Evolutionary conservation across 306 rosid species (phyloP).

Genomic region (Malus asiatica): DNA sequence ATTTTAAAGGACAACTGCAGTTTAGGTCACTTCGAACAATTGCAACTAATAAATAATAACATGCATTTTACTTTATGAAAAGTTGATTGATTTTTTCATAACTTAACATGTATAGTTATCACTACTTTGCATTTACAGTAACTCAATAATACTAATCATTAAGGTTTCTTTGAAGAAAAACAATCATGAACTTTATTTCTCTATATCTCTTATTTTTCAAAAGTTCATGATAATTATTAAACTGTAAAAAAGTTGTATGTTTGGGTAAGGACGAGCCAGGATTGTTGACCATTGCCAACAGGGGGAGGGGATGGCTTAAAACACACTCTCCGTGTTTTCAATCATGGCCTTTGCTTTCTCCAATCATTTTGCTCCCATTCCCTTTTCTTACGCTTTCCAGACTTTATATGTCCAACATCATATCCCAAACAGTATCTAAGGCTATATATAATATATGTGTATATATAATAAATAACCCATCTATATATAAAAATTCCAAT

Average conservation of each 20-base stretch:
- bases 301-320: conserved; percentile 25
- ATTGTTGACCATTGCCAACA: conserved; percentile 29
- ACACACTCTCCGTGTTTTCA: conserved; percentile 42
- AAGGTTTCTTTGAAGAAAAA: too few species aligned
- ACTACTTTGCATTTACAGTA: background rate
- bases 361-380: conserved; percentile 31
- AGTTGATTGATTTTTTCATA: background rate
- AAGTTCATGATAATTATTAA: background rate
- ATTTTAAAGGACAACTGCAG: background rate
- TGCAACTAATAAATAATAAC: background rate
- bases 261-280: conserved; percentile 19
- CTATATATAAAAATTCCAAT: background rate
- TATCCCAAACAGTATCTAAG: background rate
- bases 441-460: too few species aligned
- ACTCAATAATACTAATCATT: background rate
- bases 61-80: background rate
- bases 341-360: conserved; percentile 24
- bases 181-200: background rate
- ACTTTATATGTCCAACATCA: conserved; percentile 10
- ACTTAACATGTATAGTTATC: background rate
- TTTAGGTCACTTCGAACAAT: too few species aligned
- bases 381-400: conserved; percentile 20
- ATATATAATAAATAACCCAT: too few species aligned
- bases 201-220: background rate
- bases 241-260: background rate